Base-by-base conservation (phyloP, 495 filamentous ascomycete species). In the Hypomontagnella monticulosa region DNA sequence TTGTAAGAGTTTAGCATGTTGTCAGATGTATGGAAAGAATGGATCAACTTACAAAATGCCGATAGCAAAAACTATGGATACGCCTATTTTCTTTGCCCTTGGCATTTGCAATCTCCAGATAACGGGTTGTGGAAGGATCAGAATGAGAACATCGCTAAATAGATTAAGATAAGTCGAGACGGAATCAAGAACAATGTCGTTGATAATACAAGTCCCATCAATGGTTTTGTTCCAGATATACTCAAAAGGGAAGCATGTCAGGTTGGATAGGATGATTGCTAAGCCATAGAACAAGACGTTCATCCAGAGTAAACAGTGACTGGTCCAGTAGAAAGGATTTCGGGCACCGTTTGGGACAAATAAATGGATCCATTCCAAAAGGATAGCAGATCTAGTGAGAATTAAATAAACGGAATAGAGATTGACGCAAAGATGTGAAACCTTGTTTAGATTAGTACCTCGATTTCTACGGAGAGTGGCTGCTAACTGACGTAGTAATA, bases 241-340 rank as follows among this genome's bases (percentile, higher is more conserved):
- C 10, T 44, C 11, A n/a, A n/a, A 40, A 8, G 80, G 80, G 0
- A 33, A 18, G 57, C 83, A 85, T 20, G 76, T 3, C 23, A 3
- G 3, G 6, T 27, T 2, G 2, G 23, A 3, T 6, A 27, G 23
- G 36, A 38, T 38, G 2, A 38, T 38, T 3, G 36, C 36, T 3
- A 9, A 2, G 2, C 3, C 3, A 10, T 38, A 38, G 9, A 3
- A 14, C 2, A 38, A 10, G 9, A 9, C 11, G 11, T 38, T 38
- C 36, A 38, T 10, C 3, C 2, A 2, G 3, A 38, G 2, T 3
- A 38, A 12, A 4, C 2, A 2, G 2, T 9, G 8, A 10, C 10
- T 2, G 3, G 36, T 38, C 36, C 36, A 38, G 36, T 38, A 38
- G 8, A 38, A 38, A 3, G 10, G 3, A 9, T 38, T 38, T 11